Percentiles rank a stretch among this genome's conserved stretches.
Conservation (phyloP, 2,329 filamentous ascomycete species). For the Cladophialophora bantiana region DNA sequence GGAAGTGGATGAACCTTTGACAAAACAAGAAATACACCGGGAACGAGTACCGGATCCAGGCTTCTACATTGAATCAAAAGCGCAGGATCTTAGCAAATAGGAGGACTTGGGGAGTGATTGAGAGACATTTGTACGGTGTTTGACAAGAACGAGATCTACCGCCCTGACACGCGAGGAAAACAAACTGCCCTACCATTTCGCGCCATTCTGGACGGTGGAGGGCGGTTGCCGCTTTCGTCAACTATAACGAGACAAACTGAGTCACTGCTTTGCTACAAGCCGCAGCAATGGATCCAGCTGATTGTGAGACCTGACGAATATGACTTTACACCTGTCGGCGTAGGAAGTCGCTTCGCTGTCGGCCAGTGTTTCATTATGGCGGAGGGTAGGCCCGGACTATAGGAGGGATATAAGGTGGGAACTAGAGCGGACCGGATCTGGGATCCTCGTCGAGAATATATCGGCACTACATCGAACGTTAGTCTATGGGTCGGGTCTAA, state of each 20-base stretch:
- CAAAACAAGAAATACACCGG: conserved; percentile 71
- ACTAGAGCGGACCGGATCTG: background rate
- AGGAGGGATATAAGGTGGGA: background rate
- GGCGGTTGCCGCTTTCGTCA: background rate
- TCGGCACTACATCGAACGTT: background rate
- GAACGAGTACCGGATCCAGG: conserved; percentile 77
- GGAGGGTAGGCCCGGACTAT: background rate
- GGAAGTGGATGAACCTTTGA: conserved; percentile 73
- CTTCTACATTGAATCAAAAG: conserved; percentile 75
- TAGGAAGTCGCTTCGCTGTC: background rate
- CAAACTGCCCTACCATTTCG: background rate
- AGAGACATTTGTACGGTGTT: background rate
- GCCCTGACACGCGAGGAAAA: background rate
- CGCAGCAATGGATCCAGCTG: background rate
- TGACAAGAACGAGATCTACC: background rate
- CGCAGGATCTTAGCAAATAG: conserved; percentile 34
- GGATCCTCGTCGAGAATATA: background rate
- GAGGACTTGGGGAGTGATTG: background rate
- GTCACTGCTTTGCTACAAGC: background rate
- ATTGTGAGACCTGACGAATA: background rate
- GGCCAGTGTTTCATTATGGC: background rate
- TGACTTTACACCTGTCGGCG: background rate
- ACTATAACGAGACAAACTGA: background rate
- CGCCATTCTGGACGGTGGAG: background rate
- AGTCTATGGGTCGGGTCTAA: background rate